These are phyloP conservation scores for Thelonectria olida DNA, from an alignment of 2,329 filamentous ascomycete genomes.

Conservation along the genomic window DNA sequence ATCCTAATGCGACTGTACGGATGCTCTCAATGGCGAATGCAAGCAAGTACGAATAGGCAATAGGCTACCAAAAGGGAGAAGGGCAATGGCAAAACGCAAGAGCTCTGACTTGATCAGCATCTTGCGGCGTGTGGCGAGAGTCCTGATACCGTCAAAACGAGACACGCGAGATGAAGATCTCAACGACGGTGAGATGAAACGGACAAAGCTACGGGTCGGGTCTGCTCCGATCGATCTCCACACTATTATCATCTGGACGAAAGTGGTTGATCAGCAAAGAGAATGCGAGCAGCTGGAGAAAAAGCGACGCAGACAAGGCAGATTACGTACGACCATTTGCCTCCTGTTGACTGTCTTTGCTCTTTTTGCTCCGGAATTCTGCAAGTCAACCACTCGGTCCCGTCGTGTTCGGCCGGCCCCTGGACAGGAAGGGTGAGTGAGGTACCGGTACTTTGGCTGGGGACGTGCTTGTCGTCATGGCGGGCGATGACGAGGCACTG, in stretches of 20 bases:
- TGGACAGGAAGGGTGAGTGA: conserved; percentile 3
- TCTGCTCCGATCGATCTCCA: conserved; percentile 10
- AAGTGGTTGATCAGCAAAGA: conserved; percentile 11
- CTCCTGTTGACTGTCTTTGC: not conserved
- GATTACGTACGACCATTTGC: conserved; percentile 10
- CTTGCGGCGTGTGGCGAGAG: conserved; percentile 6
- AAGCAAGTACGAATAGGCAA: too few relatives aligned
- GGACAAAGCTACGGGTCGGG: not conserved
- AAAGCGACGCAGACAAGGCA: not conserved
- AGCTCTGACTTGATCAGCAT: not conserved
- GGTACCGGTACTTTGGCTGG: conserved; percentile 41
- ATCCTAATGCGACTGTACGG: not conserved
- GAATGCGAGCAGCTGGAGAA: conserved; percentile 10
- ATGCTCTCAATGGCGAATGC: not conserved
- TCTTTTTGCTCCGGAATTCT: conserved; percentile 17
- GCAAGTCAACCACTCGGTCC: conserved; percentile 33
- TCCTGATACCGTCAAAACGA: not conserved
- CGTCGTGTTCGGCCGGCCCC: not conserved
- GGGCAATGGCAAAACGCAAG: conserved; percentile 1
- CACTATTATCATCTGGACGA: not conserved
- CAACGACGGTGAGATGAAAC: conserved; percentile 3
- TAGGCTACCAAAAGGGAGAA: conserved; percentile 8
- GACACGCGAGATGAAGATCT: conserved; percentile 13
- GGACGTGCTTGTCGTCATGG: conserved; percentile 38
- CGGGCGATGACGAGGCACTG: conserved; percentile 53